Percentiles rank a stretch among this genome's conserved stretches.
phyloP scores from a whole-genome alignment of 2,329 filamentous ascomycete species.

The Colletotrichum sp. region DNA sequence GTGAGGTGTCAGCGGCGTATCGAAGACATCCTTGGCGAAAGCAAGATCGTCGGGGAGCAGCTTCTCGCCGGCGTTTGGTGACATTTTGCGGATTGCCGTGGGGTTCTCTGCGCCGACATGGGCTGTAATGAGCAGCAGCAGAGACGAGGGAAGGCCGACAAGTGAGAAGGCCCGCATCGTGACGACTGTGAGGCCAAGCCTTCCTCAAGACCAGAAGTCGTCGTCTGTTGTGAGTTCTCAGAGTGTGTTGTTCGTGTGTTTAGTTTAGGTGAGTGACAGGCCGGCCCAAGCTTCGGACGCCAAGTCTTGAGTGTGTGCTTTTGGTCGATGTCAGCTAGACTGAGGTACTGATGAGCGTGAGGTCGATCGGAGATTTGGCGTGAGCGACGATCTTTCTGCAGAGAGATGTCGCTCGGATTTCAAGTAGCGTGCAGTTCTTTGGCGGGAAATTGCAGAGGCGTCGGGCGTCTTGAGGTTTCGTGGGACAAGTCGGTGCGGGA shows the following conservation, averaged over 20 bases:
- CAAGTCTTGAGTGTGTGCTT: not conserved
- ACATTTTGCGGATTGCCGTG: conserved; percentile 75
- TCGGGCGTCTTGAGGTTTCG: not conserved
- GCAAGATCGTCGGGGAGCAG: conserved; percentile 72
- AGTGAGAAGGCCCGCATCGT: conserved; percentile 46
- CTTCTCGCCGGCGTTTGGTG: conserved; percentile 73
- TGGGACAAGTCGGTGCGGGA: not conserved
- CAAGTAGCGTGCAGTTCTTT: not conserved
- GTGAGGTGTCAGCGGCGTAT: conserved; percentile 25
- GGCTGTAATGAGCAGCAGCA: conserved; percentile 50
- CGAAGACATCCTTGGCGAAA: conserved; percentile 38
- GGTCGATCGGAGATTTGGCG: not conserved
- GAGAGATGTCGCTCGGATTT: not conserved
- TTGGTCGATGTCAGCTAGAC: not conserved
- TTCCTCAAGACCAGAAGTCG: not conserved
- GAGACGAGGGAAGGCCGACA: conserved; percentile 45
- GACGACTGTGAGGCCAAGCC: not conserved
- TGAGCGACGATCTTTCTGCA: not conserved
- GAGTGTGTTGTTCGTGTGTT: not conserved
- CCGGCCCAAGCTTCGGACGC: not conserved
- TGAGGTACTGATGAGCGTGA: not conserved
- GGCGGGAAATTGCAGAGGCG: not conserved
- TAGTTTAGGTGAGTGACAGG: not conserved
- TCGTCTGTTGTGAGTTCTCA: not conserved
- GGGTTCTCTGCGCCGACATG: conserved; percentile 50